Base-by-base conservation (phyloP, 1,284 basidiomycete genomes). In the Meira miltonrushii region DNA sequence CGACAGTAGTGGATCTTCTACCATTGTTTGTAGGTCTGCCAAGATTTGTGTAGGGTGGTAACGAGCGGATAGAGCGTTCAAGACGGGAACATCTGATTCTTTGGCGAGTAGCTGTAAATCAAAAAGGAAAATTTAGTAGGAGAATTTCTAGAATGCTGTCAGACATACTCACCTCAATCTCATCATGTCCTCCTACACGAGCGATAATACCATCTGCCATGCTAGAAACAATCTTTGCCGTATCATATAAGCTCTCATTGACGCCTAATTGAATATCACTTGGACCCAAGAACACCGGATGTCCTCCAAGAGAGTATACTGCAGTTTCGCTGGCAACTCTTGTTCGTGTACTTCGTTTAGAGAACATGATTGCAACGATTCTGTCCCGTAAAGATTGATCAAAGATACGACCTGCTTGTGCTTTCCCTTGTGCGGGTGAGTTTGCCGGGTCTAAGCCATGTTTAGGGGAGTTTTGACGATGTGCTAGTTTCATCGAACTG, bases 191-290 rank as follows among this genome's bases (percentile, higher is more conserved):
- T 6, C 89, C 90, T 1, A 98, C 94, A 50, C 95, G 87, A 19
- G 94, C 95, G 81, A 98, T 96, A 67, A 98, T 91, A 17, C 94
- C 95, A 79, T 97, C 88, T 58, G 88, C 89, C 93, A 98, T 96
- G 15, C 90, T 89, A 17, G 90, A 87, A 13, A 98, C 90, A 17
- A 88, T 84, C 60, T 74, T 78, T 12, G 90, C 88, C 0, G 89
- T 87, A 81, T 98, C 95, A 52, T 88, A 83, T 17, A 87, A 78
- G 44, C 82, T 86, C 83, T 98, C 94, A 79, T 97, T 98, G 38
- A 97, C 93, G 55, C 94, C 94, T 37, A 98, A 82, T 75, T 98
- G 94, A 61, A 97, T 95, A 78, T 98, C 94, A 1, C 88, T 86
- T 44, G 82, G 82, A 1, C 92, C 90, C n/a, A 98, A 82, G 80